phyloP scores from a whole-genome alignment of 2,329 filamentous ascomycete genomes.

The Didymella exigua region DNA sequence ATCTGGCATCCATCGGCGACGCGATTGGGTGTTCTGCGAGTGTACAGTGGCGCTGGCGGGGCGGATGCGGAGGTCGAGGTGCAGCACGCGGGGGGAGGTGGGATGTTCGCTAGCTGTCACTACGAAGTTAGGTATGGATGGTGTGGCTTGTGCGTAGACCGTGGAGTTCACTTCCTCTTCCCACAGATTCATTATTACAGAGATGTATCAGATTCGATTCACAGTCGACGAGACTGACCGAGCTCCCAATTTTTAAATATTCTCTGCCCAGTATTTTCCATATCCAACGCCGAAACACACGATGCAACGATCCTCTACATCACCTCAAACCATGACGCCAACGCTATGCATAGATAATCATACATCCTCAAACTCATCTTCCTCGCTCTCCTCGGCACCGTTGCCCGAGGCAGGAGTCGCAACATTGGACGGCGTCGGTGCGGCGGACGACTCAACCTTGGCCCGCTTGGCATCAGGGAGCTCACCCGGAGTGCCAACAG shows the following conservation, averaged over 20 bases:
- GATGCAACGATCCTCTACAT: background rate
- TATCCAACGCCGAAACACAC: conserved; percentile 18
- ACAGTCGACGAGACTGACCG: background rate
- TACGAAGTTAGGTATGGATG: too few relatives aligned
- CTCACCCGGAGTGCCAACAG: conserved; percentile 37
- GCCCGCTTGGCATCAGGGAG: conserved; percentile 62
- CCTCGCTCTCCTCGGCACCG: conserved; percentile 54
- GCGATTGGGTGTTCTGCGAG: background rate
- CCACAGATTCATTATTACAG: background rate
- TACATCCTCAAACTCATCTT: conserved; percentile 56
- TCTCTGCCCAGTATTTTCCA: background rate
- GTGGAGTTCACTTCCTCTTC: background rate
- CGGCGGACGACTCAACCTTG: conserved; percentile 60
- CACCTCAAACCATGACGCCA: conserved; percentile 28
- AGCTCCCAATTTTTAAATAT: too few relatives aligned
- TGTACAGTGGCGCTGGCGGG: conserved; percentile 18
- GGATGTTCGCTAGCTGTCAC: conserved; percentile 36
- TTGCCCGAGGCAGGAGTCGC: conserved; percentile 49
- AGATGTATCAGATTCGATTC: background rate
- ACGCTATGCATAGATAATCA: conserved; percentile 39
- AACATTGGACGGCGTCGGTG: conserved; percentile 39
- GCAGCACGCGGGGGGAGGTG: conserved; percentile 40
- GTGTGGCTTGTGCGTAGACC: conserved; percentile 17
- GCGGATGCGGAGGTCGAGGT: conserved; percentile 30
- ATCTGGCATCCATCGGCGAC: conserved; percentile 33